These are phyloP conservation scores for Bruguiera parviflora DNA, from an alignment of 345 rosid genomes.

Conservation along the genomic window DNA sequence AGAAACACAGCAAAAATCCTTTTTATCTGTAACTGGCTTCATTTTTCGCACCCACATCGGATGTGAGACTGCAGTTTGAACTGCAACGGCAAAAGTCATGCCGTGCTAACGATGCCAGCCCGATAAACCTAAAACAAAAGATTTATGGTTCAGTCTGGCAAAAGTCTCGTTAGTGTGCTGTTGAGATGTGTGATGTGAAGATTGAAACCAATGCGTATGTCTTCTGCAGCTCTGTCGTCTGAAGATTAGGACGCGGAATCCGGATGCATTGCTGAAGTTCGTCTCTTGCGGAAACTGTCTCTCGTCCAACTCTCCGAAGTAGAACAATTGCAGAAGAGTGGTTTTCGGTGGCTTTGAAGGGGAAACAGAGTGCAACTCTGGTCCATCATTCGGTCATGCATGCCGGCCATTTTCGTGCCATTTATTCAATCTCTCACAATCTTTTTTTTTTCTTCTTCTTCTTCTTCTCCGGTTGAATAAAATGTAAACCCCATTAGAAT, in stretches of 20 bases:
- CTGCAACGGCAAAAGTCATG: too few species aligned
- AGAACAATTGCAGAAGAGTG: conserved; percentile 9
- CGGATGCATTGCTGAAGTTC: conserved; percentile 63
- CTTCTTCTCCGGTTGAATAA: conserved; percentile 13
- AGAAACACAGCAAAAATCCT: background rate
- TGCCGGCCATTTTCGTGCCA: conserved; percentile 35
- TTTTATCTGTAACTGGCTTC: too few species aligned
- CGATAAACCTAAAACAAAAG: too few species aligned
- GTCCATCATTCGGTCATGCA: conserved; percentile 28
- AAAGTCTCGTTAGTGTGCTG: too few species aligned
- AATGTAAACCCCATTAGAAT: background rate
- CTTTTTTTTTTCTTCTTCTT: background rate
- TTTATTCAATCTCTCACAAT: conserved; percentile 18
- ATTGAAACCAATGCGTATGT: background rate
- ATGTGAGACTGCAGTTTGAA: too few species aligned
- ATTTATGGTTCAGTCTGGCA: background rate
- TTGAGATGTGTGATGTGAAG: background rate
- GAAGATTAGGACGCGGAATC: conserved; percentile 53
- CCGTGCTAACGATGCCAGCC: too few species aligned
- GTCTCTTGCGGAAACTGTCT: conserved; percentile 69
- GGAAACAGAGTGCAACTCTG: background rate
- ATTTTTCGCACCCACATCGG: too few species aligned
- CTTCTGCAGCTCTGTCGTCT: conserved; percentile 55
- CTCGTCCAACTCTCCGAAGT: conserved; percentile 59
- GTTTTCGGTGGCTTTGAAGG: conserved; percentile 14